Conservation (phyloP, 441 rosid species). For the Euphorbia celastroides region DNA sequence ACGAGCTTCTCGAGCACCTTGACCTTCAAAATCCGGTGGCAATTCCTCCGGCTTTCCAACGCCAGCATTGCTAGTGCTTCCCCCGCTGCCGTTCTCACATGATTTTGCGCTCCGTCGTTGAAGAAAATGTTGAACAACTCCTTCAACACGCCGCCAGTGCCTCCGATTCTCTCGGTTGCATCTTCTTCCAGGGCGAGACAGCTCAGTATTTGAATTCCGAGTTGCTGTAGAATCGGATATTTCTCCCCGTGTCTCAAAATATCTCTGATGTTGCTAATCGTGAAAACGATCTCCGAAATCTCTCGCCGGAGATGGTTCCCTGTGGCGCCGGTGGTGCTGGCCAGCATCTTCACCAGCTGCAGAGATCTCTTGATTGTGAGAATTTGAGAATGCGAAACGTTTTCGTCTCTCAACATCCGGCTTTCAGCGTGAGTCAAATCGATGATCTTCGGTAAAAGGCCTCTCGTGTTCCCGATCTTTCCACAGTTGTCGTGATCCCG, state of each 20-base stretch:
- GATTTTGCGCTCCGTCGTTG: conserved; percentile 28
- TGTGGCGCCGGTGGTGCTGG: conserved; percentile 68
- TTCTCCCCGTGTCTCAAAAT: conserved; percentile 58
- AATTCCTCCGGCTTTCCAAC: too few relatives aligned
- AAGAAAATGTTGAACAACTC: conserved; percentile 70
- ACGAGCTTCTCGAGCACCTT: too few relatives aligned
- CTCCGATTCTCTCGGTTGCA: conserved; percentile 80
- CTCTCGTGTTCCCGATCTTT: conserved; percentile 88
- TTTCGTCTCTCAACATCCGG: conserved; percentile 43
- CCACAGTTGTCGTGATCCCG: conserved; percentile 89
- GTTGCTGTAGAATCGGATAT: conserved; percentile 60
- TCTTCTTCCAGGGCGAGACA: conserved; percentile 63
- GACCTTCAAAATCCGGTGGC: too few relatives aligned
- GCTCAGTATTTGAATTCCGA: conserved; percentile 62
- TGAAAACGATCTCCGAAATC: conserved; percentile 84
- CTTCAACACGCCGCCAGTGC: conserved; percentile 82
- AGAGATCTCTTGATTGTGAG: conserved; percentile 67
- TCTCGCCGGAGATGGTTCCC: conserved; percentile 67
- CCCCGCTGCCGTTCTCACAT: too few relatives aligned
- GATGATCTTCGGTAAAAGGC: conserved; percentile 76
- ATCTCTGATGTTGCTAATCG: conserved; percentile 73
- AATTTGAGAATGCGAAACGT: conserved; percentile 47
- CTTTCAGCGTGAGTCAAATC: conserved; percentile 67
- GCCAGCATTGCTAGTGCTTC: too few relatives aligned
- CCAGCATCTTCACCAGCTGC: conserved; percentile 79